Evolutionary conservation across 495 filamentous ascomycete genomes (phyloP), one percentile per base, ranked within the genome.

Genomic region (Daldinia caldariorum): DNA sequence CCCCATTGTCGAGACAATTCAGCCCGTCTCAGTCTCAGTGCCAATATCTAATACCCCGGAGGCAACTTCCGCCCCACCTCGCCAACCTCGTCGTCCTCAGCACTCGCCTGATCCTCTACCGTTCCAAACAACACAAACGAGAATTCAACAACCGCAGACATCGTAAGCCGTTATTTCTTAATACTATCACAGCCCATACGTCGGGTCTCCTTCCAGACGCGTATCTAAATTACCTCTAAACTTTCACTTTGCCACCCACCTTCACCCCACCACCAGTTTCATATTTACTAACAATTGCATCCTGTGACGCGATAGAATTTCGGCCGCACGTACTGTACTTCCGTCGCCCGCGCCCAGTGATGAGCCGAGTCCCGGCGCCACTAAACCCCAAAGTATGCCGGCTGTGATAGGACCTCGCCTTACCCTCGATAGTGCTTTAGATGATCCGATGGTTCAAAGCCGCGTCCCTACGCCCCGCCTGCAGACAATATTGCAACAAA

Each of bases 311-410:
- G 16, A 63, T 61, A 72, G 69, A 12, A 49, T 20, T 55, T 34
- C 69, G 34, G 34, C 62, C 29, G 35, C 57, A 26, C 59, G 73
- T 49, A 70, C 71, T 41, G 74, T 85, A 26, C 79, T 87, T 45
- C 87, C 83, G 1, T 88, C 87, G 13, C 86, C 87, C 43, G 81
- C 85, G 16, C 83, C 85, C 3, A 89, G 83, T 73, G 82, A 87
- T 65, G 86, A 86, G 55, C 79, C 79, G 18, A 86, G 82, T 66
- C 83, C 82, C 34, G 75, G 68, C 56, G 43, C 76, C 9, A 73
- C 34, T 62, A 55, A 81, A 75, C 35, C 78, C 73, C 26, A 76
- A 74, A 53, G 35, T 16, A 34, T 63, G 14, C 47, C 63, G 32
- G 65, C 74, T 16, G 61, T 75, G 1, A 77, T 73, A 18, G 58